A percentile compares a stretch with the other conserved stretches of the same genome.
phyloP scores from a whole-genome alignment of 768 basidiomycete species.

The Cyclocybe cylindracea region DNA sequence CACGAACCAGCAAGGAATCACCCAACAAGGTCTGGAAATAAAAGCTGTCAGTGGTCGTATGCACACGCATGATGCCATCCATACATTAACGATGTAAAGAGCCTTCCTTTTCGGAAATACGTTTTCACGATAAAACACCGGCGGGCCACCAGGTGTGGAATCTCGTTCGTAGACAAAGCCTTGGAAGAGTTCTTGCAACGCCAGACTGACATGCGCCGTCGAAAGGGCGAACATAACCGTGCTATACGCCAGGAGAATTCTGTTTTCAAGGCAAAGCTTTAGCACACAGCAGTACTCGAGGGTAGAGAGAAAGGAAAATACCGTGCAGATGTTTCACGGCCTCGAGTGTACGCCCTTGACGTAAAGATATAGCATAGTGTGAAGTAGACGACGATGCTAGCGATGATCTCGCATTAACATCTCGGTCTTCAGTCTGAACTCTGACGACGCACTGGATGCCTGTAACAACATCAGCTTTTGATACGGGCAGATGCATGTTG shows the following conservation, averaged over 20 bases:
- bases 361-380: constrained; percentile 23
- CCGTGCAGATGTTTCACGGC: constrained; percentile 20
- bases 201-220: constrained; percentile 25
- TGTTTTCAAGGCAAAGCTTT: neutral
- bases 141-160: constrained; percentile 12
- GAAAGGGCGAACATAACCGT: constrained; percentile 27
- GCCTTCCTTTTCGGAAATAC: constrained; percentile 28
- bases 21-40: constrained; percentile 23
- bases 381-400: constrained; percentile 23
- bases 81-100: constrained; percentile 28
- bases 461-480: constrained; percentile 1
- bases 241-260: constrained; percentile 20
- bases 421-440: neutral
- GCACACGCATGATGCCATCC: neutral
- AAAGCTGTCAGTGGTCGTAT: neutral
- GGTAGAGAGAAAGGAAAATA: neutral
- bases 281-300: neutral
- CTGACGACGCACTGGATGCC: constrained; percentile 25
- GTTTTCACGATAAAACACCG: constrained; percentile 21
- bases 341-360: constrained; percentile 15
- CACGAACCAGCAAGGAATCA: constrained; percentile 22
- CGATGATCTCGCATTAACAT: neutral
- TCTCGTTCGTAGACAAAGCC: constrained; percentile 22
- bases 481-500: neutral
- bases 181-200: constrained; percentile 22